Evolutionary conservation across 441 rosid species (phyloP).

Genomic region (Arabidopsis lyrata): DNA sequence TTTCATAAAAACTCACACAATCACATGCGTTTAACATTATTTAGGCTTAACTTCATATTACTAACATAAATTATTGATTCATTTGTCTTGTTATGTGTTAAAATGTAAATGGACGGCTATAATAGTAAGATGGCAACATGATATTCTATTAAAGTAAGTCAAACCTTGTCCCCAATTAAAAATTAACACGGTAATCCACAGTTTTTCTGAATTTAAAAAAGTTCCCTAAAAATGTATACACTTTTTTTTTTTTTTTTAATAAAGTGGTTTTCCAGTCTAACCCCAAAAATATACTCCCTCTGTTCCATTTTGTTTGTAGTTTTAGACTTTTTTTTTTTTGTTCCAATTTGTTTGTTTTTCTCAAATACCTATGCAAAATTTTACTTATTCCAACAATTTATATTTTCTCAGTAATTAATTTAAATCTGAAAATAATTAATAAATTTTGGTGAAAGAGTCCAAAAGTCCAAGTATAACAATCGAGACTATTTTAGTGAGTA

Average conservation of each 20-base stretch:
- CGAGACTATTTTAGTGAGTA: too few species aligned
- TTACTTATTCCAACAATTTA: too few species aligned
- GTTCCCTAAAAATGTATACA: too few species aligned
- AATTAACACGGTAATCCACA: conserved; percentile 16
- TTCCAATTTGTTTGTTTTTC: too few species aligned
- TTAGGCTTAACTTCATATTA: neutral
- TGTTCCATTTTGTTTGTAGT: too few species aligned
- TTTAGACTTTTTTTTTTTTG: too few species aligned
- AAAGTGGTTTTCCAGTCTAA: neutral
- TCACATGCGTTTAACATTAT: conserved; percentile 38
- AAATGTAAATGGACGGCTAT: conserved; percentile 13
- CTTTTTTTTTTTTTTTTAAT: too few species aligned
- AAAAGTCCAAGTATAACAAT: too few species aligned
- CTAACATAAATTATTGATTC: neutral
- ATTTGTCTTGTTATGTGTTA: conserved; percentile 37
- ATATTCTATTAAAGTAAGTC: conserved; percentile 32
- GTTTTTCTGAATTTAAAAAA: neutral
- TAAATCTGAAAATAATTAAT: too few species aligned
- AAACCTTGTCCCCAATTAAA: conserved; percentile 40
- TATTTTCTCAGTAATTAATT: too few species aligned
- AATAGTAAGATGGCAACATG: conserved; percentile 8
- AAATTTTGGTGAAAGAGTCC: too few species aligned
- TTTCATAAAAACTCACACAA: conserved; percentile 10
- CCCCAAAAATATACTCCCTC: neutral
- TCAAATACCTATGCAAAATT: too few species aligned